Evolutionary conservation across 495 filamentous ascomycete species (phyloP).

Genomic region (Aspergillus sclerotiicarbonarius): DNA sequence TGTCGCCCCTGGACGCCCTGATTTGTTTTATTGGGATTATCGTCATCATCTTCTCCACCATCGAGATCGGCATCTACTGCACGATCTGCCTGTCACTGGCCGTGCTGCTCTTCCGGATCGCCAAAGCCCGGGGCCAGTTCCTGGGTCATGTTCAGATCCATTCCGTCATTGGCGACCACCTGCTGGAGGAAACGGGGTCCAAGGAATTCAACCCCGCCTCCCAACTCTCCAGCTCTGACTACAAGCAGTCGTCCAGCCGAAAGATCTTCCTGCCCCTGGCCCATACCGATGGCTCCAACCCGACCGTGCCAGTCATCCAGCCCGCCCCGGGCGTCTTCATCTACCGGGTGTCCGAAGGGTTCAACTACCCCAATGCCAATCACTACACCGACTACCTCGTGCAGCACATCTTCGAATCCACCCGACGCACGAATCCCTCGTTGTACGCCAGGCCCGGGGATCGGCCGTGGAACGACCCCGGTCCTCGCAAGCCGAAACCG

Average conservation of each 20-base stretch:
- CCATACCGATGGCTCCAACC: neutral
- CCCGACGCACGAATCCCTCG: neutral
- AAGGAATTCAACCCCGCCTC: neutral
- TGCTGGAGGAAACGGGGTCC: neutral
- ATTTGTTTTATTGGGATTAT: conserved; percentile 93
- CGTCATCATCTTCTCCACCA: conserved; percentile 80
- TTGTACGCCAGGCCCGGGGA: neutral
- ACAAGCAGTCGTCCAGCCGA: neutral
- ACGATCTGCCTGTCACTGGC: neutral
- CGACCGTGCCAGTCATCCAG: neutral
- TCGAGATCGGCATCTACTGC: conserved; percentile 74
- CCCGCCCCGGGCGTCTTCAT: neutral
- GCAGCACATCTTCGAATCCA: neutral
- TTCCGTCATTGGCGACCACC: neutral
- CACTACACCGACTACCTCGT: neutral
- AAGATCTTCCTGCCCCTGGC: neutral
- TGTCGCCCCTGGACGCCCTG: conserved; percentile 81
- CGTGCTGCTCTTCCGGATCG: neutral
- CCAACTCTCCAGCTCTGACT: neutral
- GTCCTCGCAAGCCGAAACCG: neutral
- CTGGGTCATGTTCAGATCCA: neutral
- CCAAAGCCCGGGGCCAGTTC: neutral
- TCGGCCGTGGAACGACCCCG: neutral
- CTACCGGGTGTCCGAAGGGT: neutral
- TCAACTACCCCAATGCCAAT: neutral